Evolutionary conservation across 208 protist species (phyloP).

Genomic region (Leptomonas seymouri): DNA sequence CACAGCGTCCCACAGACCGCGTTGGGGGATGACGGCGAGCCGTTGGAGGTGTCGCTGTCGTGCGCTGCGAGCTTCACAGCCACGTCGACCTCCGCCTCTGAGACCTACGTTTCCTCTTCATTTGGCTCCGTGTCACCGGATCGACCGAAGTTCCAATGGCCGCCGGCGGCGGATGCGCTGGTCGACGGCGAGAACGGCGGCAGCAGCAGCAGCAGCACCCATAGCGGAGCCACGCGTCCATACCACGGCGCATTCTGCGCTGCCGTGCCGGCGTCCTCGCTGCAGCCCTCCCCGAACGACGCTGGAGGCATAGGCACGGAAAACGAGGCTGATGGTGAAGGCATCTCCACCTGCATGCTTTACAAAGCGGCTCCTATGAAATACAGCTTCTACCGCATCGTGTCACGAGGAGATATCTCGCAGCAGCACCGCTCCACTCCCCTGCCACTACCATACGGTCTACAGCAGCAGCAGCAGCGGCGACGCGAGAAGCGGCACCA

Average conservation of each 20-base stretch:
- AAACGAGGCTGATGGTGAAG: not conserved
- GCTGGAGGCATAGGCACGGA: not conserved
- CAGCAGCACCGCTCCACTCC: not conserved
- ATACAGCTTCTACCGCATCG: slow-evolving; percentile 25
- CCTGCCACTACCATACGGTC: slow-evolving; percentile 8
- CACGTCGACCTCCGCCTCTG: slow-evolving; percentile 23
- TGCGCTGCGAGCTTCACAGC: slow-evolving; percentile 32
- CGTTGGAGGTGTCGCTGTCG: slow-evolving; percentile 27
- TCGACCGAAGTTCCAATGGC: not conserved
- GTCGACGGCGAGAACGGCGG: not conserved
- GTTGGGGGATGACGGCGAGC: slow-evolving; percentile 1
- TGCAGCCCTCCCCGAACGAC: too few species aligned
- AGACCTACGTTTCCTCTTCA: slow-evolving; percentile 27
- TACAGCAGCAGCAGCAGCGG: not conserved
- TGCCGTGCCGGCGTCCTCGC: slow-evolving; percentile 4
- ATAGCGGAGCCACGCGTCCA: not conserved
- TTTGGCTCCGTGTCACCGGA: slow-evolving; percentile 20
- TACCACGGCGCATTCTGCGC: not conserved
- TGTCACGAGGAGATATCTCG: not conserved
- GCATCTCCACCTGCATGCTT: slow-evolving; percentile 14
- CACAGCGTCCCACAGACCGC: not conserved
- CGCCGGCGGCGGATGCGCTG: not conserved
- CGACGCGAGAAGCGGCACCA: slow-evolving; percentile 30
- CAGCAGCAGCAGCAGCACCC: not conserved
- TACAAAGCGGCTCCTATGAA: slow-evolving; percentile 20